These are phyloP conservation scores for Erodium chrysanthum DNA, from an alignment of 441 rosid species.

Conservation along the genomic window DNA sequence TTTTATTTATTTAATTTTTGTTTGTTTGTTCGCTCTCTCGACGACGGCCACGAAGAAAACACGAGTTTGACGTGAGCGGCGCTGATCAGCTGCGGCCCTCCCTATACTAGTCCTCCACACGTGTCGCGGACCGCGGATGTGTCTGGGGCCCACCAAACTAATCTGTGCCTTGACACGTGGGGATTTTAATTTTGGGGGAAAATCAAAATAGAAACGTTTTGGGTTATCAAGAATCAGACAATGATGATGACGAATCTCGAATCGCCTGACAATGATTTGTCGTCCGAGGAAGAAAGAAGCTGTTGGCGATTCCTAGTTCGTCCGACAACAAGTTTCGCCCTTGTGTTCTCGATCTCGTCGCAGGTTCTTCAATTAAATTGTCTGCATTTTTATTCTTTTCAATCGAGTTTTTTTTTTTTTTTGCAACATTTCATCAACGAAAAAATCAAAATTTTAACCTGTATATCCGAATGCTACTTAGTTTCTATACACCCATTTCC, in stretches of 20 bases:
- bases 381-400: no score
- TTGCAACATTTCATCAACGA: no score
- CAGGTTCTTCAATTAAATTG: not conserved
- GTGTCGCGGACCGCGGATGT: not conserved
- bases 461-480: no score
- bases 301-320: not conserved
- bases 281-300: not conserved
- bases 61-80: not conserved
- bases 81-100: not conserved
- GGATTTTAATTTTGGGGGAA: not conserved
- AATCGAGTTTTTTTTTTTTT: no score
- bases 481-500: no score
- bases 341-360: not conserved
- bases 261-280: not conserved
- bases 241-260: not conserved
- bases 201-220: not conserved
- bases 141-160: not conserved
- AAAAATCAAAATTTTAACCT: no score
- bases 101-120: not conserved
- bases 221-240: not conserved
- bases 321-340: no score
- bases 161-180: no score
- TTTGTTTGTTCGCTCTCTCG: not conserved
- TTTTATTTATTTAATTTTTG: not conserved
- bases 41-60: not conserved